Evolutionary conservation across 2,329 filamentous ascomycete genomes (phyloP).

Genomic region (Phialophora expanda): DNA sequence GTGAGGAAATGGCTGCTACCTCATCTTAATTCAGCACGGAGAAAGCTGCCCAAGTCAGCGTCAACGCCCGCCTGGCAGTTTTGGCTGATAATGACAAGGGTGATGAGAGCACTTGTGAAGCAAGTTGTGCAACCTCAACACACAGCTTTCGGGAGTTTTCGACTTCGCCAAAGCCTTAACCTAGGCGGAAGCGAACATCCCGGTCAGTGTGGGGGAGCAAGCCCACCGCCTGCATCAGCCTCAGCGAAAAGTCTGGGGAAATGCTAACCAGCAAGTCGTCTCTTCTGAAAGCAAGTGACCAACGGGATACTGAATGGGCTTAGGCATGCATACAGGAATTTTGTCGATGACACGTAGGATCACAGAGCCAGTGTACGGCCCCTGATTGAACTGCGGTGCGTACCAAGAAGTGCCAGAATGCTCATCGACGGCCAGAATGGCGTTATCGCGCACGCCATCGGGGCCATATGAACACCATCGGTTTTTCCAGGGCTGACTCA

Average conservation of each 20-base stretch:
- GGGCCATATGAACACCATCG: neutral
- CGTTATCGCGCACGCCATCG: conserved; percentile 22
- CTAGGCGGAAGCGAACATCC: neutral
- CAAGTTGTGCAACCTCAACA: neutral
- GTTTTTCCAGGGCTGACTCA: neutral
- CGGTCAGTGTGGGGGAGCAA: conserved; percentile 16
- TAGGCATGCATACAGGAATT: neutral
- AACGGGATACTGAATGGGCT: too few relatives aligned
- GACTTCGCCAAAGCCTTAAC: neutral
- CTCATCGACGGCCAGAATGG: conserved; percentile 20
- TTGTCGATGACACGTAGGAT: neutral
- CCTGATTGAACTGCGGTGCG: neutral
- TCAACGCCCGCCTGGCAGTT: neutral
- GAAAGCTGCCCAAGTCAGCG: neutral
- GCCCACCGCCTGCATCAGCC: neutral
- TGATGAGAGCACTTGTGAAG: neutral
- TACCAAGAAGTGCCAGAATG: conserved; percentile 6
- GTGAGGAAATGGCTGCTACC: conserved; percentile 26
- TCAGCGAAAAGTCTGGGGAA: conserved; percentile 1
- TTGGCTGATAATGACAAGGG: neutral
- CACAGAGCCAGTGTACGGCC: neutral
- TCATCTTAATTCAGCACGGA: conserved; percentile 4
- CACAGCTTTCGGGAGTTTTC: neutral
- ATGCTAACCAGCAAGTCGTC: neutral
- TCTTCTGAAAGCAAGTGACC: neutral